Percentiles rank a stretch among this genome's conserved stretches.
phyloP scores from a whole-genome alignment of 805 yeast genomes.

The Suhomyces sp. region DNA sequence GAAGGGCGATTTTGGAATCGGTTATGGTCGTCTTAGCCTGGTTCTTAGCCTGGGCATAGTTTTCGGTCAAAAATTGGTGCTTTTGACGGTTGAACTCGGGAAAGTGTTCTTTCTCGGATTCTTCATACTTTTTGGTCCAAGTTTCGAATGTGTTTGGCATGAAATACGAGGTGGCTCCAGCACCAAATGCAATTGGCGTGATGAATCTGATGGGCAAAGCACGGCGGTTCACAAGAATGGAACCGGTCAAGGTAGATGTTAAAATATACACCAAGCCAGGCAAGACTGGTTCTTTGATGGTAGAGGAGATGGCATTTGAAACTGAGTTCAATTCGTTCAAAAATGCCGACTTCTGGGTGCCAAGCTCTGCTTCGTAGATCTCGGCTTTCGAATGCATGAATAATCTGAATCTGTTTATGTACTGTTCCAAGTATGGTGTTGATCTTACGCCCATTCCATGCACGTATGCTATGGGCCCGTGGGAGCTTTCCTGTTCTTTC shows the following conservation, averaged over 20 bases:
- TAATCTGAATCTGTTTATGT: conserved; percentile 38
- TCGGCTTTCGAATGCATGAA: conserved; percentile 37
- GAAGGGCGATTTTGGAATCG: conserved; percentile 15
- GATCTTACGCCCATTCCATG: conserved; percentile 56
- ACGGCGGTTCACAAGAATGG: conserved; percentile 49
- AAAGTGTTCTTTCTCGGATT: conserved; percentile 24
- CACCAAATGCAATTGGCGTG: conserved; percentile 51
- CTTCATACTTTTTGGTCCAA: conserved; percentile 12
- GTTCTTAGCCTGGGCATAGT: conserved; percentile 6
- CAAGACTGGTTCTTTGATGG: conserved; percentile 51
- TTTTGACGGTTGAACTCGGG: conserved; percentile 34
- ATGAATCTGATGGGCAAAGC: conserved; percentile 48
- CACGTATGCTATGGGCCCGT: conserved; percentile 39
- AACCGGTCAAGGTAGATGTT: conserved; percentile 55
- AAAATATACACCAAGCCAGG: conserved; percentile 55
- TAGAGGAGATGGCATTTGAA: conserved; percentile 24
- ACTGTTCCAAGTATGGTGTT: conserved; percentile 45
- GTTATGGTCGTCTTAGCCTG: conserved; percentile 8
- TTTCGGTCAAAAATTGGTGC: conserved; percentile 10
- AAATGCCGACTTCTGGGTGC: conserved; percentile 46
- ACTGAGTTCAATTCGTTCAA: conserved; percentile 39
- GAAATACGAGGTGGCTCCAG: conserved; percentile 41
- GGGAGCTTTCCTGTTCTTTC: conserved; percentile 36
- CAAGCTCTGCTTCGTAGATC: conserved; percentile 39
- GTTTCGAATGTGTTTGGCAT: conserved; percentile 49